Conservation (phyloP, 2,329 filamentous ascomycete genomes). For the Stagonosporopsis cucurbitacearum region DNA sequence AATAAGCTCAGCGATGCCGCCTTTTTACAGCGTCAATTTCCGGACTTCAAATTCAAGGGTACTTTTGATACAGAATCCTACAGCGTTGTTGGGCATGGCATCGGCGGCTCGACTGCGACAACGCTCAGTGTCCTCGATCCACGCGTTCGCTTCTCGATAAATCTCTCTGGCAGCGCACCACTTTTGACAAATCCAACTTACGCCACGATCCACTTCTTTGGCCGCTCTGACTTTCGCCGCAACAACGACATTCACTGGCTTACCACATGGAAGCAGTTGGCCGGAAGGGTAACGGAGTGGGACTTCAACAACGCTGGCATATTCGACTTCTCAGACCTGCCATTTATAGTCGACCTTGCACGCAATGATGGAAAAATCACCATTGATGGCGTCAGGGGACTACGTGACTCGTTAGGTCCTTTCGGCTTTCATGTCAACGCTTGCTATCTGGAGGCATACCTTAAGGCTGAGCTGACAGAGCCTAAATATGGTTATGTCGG, state of each 20-base stretch:
- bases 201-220: conserved; percentile 35
- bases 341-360: conserved; percentile 26
- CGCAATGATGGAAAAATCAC: conserved; percentile 13
- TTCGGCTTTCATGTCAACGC: conserved; percentile 18
- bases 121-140: conserved; percentile 15
- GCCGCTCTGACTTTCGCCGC: conserved; percentile 79
- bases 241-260: conserved; percentile 92
- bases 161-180: conserved; percentile 32
- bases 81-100: conserved; percentile 35
- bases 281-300: conserved; percentile 29
- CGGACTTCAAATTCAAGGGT: conserved; percentile 16
- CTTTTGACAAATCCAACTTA: conserved; percentile 10
- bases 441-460: conserved; percentile 28
- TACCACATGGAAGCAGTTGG: conserved; percentile 59
- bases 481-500: conserved; percentile 5
- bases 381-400: background rate
- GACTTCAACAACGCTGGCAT: conserved; percentile 27
- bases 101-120: conserved; percentile 39
- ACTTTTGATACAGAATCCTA: conserved; percentile 15
- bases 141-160: conserved; percentile 28
- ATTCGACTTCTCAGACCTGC: conserved; percentile 36
- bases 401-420: conserved; percentile 11
- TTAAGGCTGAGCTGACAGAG: conserved; percentile 17
- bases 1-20: conserved; percentile 9
- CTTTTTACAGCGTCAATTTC: conserved; percentile 19